Evolutionary conservation across 139 green algal species (phyloP), one percentile per base, ranked within the genome.

Genomic region (Picochlorum sp.): DNA sequence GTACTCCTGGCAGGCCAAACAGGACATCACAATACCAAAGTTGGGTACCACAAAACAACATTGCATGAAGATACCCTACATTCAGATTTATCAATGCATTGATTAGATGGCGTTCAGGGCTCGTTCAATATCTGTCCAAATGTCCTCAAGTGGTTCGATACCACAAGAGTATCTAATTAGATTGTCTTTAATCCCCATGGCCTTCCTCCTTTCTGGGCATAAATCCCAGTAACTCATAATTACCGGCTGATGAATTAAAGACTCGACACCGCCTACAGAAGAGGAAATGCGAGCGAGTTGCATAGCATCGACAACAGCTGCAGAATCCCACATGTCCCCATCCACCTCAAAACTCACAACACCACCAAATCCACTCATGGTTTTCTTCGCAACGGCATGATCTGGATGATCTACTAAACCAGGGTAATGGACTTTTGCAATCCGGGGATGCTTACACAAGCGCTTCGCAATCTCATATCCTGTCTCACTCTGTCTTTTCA

Each of bases 161-260:
- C 94, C 94, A 26, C 83, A 89, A 55, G 76, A 86, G 77, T 92
- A 98, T 31, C 93, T 78, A 16, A 98, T 77, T 3, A 99, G 78
- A 80, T 95, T 96, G 78, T 99, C 94, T 69, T 93, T 95, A 83
- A 99, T 99, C 63, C 92, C 92, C 24, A 97, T 77, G 69, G 88
- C 37, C 4, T 88, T 88, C 1, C 94, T 77, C 77, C 89, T 85
- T 73, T 94, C 88, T 1, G 90, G 78, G 1, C 88, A 86, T 62
- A 86, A 79, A 67, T 89, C 82, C 86, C 81, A 90, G 77, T 89
- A 89, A 63, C 58, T 60, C 31, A 98, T 86, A 30, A 99, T 81
- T 10, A 92, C 95, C 9, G 94, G 94, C 85, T 98, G 95, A 80
- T 99, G 92, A 60, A 98, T 97, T 20, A 99, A 79, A 2, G 74